These are phyloP conservation scores for Hirschfeldia incana DNA, from an alignment of 345 rosid species.

Conservation along the genomic window DNA sequence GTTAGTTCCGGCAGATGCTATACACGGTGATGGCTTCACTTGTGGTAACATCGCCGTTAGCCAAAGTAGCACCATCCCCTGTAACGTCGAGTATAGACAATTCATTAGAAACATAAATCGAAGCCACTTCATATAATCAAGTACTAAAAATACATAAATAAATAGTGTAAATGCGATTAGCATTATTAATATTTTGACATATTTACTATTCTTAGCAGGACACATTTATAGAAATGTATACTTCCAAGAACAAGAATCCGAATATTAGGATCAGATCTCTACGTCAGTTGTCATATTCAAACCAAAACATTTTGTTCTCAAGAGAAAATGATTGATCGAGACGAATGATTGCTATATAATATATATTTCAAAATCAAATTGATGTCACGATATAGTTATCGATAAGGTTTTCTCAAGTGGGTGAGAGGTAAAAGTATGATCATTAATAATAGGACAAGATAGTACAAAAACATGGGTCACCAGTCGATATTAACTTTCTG, in stretches of 20 bases:
- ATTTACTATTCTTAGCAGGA: not conserved
- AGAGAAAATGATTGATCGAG: slow-evolving; percentile 17
- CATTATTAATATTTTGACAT: not conserved
- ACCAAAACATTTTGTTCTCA: slow-evolving; percentile 22
- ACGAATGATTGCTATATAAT: slow-evolving; percentile 19
- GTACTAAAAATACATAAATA: not conserved
- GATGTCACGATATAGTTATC: slow-evolving; percentile 11
- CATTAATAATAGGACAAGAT: slow-evolving; percentile 27
- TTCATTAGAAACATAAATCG: not conserved
- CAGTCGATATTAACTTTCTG: slow-evolving; percentile 24
- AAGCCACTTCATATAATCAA: not conserved
- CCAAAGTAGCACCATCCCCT: slow-evolving; percentile 84
- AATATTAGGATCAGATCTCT: slow-evolving; percentile 7
- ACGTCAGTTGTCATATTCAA: slow-evolving; percentile 31
- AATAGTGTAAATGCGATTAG: not conserved
- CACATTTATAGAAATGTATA: not conserved
- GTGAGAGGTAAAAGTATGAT: slow-evolving; percentile 15
- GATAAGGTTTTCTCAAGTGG: slow-evolving; percentile 20
- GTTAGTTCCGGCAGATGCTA: slow-evolving; percentile 14
- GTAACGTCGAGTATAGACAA: slow-evolving; percentile 10
- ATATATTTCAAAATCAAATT: slow-evolving; percentile 18
- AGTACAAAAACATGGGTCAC: slow-evolving; percentile 36
- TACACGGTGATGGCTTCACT: slow-evolving; percentile 58
- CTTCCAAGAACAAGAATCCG: slow-evolving; percentile 34
- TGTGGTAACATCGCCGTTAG: slow-evolving; percentile 61